Evolutionary conservation across 2,329 filamentous ascomycete species (phyloP).

Genomic region (Fusarium fujikuroi): DNA sequence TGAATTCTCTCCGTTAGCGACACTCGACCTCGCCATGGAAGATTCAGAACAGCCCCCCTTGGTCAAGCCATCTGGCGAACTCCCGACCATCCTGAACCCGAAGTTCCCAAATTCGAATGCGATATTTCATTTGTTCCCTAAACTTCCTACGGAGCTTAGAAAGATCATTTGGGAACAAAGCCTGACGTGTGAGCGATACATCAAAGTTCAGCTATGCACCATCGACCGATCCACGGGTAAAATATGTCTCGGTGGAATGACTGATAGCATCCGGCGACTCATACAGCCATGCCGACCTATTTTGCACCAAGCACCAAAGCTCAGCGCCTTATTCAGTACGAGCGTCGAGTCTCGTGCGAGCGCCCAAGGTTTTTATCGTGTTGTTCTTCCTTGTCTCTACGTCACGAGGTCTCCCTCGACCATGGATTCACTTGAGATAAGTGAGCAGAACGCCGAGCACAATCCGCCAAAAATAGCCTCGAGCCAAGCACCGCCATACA

Average conservation of each 20-base stretch:
- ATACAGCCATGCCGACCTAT: fast-evolving
- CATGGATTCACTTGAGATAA: not conserved
- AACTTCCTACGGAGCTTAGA: not conserved
- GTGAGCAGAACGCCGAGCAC: not conserved
- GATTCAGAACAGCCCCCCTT: too few species aligned
- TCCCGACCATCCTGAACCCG: fast-evolving
- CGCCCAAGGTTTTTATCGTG: not conserved
- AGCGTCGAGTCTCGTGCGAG: not conserved
- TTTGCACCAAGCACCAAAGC: not conserved
- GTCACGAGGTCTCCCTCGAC: not conserved
- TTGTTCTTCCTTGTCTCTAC: not conserved
- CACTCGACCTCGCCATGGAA: not conserved
- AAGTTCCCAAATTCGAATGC: not conserved
- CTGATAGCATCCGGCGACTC: not conserved
- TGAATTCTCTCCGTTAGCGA: fast-evolving
- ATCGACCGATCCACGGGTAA: fast-evolving
- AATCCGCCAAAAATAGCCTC: not conserved
- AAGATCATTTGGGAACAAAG: not conserved
- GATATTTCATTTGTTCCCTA: not conserved
- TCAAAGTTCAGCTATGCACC: not conserved
- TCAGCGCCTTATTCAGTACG: not conserved
- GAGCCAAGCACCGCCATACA: not conserved
- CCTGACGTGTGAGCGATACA: not conserved
- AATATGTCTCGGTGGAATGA: too few species aligned
- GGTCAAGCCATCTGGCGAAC: not conserved